Conservation (phyloP, 257 asterid species). For the Fraxinus americana region DNA sequence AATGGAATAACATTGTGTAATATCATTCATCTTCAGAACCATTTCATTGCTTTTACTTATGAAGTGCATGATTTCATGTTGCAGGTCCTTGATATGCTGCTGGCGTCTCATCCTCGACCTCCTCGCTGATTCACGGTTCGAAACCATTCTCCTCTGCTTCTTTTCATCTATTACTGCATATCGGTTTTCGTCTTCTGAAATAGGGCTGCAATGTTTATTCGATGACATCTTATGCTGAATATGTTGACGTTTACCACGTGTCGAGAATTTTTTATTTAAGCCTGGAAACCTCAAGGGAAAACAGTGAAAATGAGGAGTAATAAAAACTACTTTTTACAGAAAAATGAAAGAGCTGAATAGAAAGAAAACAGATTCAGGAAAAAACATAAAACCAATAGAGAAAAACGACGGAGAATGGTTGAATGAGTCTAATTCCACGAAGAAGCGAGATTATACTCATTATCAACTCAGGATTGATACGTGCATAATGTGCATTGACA, state of each 20-base stretch:
- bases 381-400: constrained; percentile 58
- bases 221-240: constrained; percentile 36
- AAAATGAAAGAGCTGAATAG: not conserved
- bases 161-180: constrained; percentile 39
- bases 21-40: constrained; percentile 27
- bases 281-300: not conserved
- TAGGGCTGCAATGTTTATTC: constrained; percentile 29
- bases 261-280: not conserved
- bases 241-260: not conserved
- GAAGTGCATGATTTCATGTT: constrained; percentile 39
- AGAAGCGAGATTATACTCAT: constrained; percentile 34
- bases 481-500: too few species aligned
- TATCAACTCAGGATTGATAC: constrained; percentile 21
- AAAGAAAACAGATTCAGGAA: constrained; percentile 30
- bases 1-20: constrained; percentile 21
- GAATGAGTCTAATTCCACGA: constrained; percentile 47
- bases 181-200: constrained; percentile 35
- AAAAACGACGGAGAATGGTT: constrained; percentile 58
- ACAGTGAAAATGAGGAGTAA: not conserved
- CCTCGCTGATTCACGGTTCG: constrained; percentile 70
- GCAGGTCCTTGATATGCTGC: constrained; percentile 61
- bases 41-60: constrained; percentile 25
- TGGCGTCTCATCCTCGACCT: constrained; percentile 71
- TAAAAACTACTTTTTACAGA: not conserved
- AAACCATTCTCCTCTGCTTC: constrained; percentile 66